Evolutionary conservation across 129 eudicot genomes (phyloP).

Genomic region (Flaveria trinervia): DNA sequence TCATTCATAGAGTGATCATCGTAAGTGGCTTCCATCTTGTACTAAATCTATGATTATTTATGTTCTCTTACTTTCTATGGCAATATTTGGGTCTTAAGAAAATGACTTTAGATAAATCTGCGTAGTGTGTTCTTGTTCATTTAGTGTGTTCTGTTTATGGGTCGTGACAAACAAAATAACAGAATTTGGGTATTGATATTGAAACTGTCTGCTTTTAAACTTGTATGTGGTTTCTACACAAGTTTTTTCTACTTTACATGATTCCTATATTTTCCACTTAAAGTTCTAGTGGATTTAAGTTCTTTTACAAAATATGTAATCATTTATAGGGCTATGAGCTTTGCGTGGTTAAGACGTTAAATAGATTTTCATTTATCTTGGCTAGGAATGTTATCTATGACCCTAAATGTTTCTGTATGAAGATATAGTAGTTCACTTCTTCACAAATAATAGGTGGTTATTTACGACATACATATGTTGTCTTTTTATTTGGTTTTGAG

Average conservation of each 20-base stretch:
- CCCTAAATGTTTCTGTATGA: background rate
- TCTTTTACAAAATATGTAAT: background rate
- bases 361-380: background rate
- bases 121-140: background rate
- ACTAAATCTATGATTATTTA: background rate
- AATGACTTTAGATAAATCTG: background rate
- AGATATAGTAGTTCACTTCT: background rate
- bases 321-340: background rate
- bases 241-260: background rate
- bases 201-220: background rate
- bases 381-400: background rate
- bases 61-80: background rate
- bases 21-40: background rate
- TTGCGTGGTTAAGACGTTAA: background rate
- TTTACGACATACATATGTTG: background rate
- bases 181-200: background rate
- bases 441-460: background rate
- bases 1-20: background rate
- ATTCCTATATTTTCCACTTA: background rate
- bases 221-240: background rate
- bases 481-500: background rate
- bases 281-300: background rate
- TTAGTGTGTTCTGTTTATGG: background rate
- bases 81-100: constrained; percentile 1
- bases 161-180: background rate